Conservation (phyloP, 306 rosid genomes). For the Sophora flavescens region DNA sequence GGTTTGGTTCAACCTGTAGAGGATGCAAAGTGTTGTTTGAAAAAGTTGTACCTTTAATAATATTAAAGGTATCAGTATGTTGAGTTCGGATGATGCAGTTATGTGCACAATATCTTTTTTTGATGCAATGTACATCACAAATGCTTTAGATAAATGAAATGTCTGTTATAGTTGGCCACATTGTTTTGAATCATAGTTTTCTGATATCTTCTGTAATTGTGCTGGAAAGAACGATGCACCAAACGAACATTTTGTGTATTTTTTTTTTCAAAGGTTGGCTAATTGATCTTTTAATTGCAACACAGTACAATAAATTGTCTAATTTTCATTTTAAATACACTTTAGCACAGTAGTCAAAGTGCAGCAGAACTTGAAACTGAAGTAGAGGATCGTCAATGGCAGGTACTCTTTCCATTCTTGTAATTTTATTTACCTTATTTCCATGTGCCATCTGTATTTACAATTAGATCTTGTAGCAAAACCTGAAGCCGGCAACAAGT, state of each 20-base stretch:
- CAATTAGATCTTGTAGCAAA: slow-evolving; percentile 57
- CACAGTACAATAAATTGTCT: no score
- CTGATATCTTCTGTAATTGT: not conserved
- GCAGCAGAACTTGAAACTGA: not conserved
- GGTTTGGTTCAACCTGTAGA: not conserved
- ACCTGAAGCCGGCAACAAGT: slow-evolving; percentile 70
- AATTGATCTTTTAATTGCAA: no score
- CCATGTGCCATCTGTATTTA: slow-evolving; percentile 28
- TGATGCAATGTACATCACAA: not conserved
- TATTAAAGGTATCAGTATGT: not conserved
- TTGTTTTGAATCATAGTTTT: not conserved
- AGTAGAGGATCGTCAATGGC: slow-evolving; percentile 63
- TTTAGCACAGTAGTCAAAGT: no score
- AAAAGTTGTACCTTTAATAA: not conserved
- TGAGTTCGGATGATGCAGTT: not conserved
- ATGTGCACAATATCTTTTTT: no score
- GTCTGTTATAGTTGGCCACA: not conserved
- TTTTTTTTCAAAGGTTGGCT: no score
- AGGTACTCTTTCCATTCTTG: slow-evolving; percentile 57
- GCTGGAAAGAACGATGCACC: not conserved
- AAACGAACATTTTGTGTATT: not conserved
- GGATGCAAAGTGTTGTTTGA: not conserved
- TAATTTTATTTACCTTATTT: slow-evolving; percentile 4
- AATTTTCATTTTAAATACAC: no score
- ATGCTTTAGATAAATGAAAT: no score